A percentile compares a stretch with the other conserved stretches of the same genome.
Evolutionary conservation across 495 filamentous ascomycete species (phyloP).

Genomic region (Patellaria atrata): DNA sequence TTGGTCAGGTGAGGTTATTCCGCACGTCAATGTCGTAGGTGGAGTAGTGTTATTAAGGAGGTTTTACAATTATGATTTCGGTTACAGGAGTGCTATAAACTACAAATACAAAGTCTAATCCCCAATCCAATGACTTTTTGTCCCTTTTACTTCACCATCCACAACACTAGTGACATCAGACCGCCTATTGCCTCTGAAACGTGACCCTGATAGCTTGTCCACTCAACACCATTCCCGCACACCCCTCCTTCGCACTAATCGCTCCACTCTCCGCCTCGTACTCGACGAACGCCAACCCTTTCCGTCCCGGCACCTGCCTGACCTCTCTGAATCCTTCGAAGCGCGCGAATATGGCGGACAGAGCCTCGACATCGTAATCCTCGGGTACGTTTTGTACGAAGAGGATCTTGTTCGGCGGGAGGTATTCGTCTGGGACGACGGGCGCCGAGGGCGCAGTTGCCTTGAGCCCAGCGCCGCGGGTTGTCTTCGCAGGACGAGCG

Average conservation of each 20-base stretch:
- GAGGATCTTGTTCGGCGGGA: slow-evolving; percentile 95
- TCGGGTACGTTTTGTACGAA: slow-evolving; percentile 90
- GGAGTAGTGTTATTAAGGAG: no score
- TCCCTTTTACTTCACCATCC: no score
- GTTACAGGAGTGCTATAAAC: no score
- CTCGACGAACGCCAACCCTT: slow-evolving; percentile 90
- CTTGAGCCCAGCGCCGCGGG: slow-evolving; percentile 69
- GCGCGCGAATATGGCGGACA: slow-evolving; percentile 66
- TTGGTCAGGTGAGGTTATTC: no score
- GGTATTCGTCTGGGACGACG: slow-evolving; percentile 89
- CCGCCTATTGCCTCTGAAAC: slow-evolving; percentile 59
- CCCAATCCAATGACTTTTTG: no score
- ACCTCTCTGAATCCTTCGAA: slow-evolving; percentile 96
- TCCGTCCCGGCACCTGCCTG: slow-evolving; percentile 70
- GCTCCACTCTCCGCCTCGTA: slow-evolving; percentile 83
- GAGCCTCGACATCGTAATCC: slow-evolving; percentile 63
- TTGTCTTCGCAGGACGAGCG: slow-evolving; percentile 54
- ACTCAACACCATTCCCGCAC: slow-evolving; percentile 75
- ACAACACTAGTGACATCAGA: no score
- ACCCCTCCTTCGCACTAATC: slow-evolving; percentile 90
- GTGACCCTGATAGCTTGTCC: slow-evolving; percentile 49
- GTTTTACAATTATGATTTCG: no score
- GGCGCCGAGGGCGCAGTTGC: slow-evolving; percentile 52
- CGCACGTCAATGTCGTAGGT: no score
- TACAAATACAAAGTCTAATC: no score